A percentile compares a stretch with the other conserved stretches of the same genome.
Evolutionary conservation across 768 basidiomycete species (phyloP).

Genomic region (Suillus tomentosus): DNA sequence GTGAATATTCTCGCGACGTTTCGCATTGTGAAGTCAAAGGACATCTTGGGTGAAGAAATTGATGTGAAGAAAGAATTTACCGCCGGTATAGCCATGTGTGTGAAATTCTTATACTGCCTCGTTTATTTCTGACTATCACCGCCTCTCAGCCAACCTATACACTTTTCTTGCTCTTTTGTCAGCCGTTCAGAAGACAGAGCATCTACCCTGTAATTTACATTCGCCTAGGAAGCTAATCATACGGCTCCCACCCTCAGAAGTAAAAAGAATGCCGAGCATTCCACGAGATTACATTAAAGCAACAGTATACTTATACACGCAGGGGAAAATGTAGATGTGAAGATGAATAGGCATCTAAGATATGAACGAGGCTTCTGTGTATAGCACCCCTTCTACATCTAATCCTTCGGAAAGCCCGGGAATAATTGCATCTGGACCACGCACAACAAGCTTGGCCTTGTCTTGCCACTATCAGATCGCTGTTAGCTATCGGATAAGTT

Average conservation of each 20-base stretch:
- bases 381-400: constrained; percentile 69
- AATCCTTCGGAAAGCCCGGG: constrained; percentile 41
- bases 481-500: not conserved
- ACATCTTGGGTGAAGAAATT: constrained; percentile 24
- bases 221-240: not conserved
- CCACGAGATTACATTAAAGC: constrained; percentile 1
- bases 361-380: constrained; percentile 91
- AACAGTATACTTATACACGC: constrained; percentile 1
- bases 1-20: constrained; percentile 28
- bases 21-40: constrained; percentile 25
- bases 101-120: not conserved
- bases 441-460: constrained; percentile 51
- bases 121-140: not conserved
- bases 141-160: constrained; percentile 21
- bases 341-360: constrained; percentile 40
- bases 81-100: constrained; percentile 25
- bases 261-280: not conserved
- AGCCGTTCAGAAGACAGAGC: constrained; percentile 19
- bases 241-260: not conserved
- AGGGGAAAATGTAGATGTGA: not conserved
- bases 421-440: constrained; percentile 41
- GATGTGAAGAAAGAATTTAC: constrained; percentile 25
- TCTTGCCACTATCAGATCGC: constrained; percentile 53
- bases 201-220: not conserved
- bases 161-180: constrained; percentile 27